Conservation (phyloP, 768 basidiomycete species). For the Pisolithus sp. region DNA sequence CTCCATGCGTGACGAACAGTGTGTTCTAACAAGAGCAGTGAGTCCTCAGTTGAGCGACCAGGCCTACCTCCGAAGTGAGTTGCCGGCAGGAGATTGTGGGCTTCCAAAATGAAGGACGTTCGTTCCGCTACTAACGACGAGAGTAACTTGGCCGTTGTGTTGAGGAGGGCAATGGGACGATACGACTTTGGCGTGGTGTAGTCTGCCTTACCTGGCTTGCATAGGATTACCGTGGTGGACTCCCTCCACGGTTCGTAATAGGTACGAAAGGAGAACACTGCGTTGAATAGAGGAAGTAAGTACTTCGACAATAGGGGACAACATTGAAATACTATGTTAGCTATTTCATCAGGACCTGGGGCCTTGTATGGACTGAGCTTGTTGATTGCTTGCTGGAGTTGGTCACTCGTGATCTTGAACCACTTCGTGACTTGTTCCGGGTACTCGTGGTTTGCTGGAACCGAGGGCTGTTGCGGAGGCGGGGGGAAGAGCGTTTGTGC, state of each 20-base stretch:
- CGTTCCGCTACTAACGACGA: constrained; percentile 19
- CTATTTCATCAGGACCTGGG: constrained; percentile 23
- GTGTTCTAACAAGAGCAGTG: constrained; percentile 27
- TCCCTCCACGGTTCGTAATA: constrained; percentile 17
- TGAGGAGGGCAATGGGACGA: constrained; percentile 32
- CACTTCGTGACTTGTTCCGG: not conserved
- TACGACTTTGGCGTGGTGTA: constrained; percentile 32
- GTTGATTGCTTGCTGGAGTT: constrained; percentile 7
- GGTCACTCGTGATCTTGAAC: constrained; percentile 2
- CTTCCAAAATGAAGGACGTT: constrained; percentile 22
- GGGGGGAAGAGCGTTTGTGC: constrained; percentile 24
- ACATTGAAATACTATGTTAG: constrained; percentile 19
- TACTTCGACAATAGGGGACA: constrained; percentile 7
- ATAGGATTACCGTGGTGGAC: constrained; percentile 24
- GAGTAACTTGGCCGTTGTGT: constrained; percentile 27
- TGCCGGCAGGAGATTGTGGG: constrained; percentile 26
- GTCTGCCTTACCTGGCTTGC: constrained; percentile 31
- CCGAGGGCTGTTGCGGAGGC: not conserved
- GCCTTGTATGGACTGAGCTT: constrained; percentile 16
- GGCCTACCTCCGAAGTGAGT: constrained; percentile 35
- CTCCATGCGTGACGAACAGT: constrained; percentile 35
- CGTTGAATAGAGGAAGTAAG: constrained; percentile 2
- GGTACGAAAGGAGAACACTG: constrained; percentile 5
- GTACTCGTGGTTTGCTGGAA: constrained; percentile 4
- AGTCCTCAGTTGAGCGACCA: constrained; percentile 33